Base-by-base conservation (phyloP, 1,139 yeast species). In the Hansenula sp. region DNA sequence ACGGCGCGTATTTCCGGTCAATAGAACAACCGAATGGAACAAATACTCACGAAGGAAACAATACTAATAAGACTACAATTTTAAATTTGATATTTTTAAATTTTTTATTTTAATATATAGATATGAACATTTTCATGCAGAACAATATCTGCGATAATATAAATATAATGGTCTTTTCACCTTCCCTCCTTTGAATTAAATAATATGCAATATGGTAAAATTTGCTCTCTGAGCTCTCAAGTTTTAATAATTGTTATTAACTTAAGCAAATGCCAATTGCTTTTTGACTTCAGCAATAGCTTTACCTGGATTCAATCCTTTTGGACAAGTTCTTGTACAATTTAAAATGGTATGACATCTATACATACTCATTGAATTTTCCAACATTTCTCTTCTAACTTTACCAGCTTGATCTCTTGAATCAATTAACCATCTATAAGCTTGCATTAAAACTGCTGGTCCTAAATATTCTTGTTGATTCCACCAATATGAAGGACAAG, bases 401-500 rank as follows among this genome's bases (percentile, higher is more conserved):
- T 68, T 73, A 34, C 88, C 74, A 41, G 96, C 96, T 67, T 88
- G 82, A 67, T 92, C 99, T 73, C 99, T 85, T 37, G 96, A 84
- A 68, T 92, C 99, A 51, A 89, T 80, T 75, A 92, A 82, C 98
- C 98, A 92, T 75, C 98, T 82, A 77, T 82, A 92, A 44, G 97
- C 97, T 74, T 92, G 98, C 97, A 92, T 87, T 66, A 92, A 78
- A 44, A 92, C 97, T 24, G 97, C 97, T 28, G 98, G 97, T 44
- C 98, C 98, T 59, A 94, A 75, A 71, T 94, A 94, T 73, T 94
- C 95, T 69, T 90, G 96, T 71, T 89, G 96, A 72, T 94, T 94
- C 99, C 99, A 94, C 98, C 99, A 94, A 77, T 94, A 94, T 8
- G 97, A 89, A 41, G 99, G 98, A 74, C 99, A 92, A 27, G 98